A percentile compares a stretch with the other conserved stretches of the same genome.
Conservation (phyloP, 164 flowering plant species). For the Cinnamomum micranthum region DNA sequence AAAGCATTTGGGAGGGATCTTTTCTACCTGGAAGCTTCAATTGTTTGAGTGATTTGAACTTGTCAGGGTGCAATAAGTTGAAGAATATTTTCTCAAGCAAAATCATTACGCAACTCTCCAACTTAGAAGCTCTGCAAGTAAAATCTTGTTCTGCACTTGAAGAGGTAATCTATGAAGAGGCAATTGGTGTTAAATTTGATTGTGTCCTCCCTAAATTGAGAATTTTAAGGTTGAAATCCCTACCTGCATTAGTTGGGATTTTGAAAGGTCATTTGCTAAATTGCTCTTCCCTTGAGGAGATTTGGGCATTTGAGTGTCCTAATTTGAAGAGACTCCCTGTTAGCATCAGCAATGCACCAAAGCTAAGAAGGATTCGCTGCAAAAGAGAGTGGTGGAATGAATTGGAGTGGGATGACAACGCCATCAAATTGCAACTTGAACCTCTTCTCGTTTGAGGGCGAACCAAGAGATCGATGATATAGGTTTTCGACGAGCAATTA, state of each 20-base stretch:
- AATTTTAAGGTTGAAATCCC: accelerated
- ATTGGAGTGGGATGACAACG: no score
- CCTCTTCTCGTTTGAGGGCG: no score
- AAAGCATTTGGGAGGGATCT: not conserved
- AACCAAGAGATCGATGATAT: no score
- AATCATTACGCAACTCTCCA: not conserved
- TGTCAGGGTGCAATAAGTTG: not conserved
- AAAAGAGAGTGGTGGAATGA: no score
- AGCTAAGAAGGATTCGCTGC: no score
- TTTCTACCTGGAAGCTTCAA: not conserved
- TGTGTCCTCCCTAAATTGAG: not conserved
- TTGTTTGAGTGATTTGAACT: not conserved
- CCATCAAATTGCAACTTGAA: no score
- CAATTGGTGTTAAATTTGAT: not conserved
- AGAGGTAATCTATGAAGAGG: not conserved
- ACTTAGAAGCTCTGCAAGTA: not conserved
- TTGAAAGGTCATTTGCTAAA: not conserved
- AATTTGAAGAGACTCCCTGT: not conserved
- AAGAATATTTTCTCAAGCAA: not conserved
- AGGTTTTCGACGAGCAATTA: no score
- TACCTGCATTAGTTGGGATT: not conserved
- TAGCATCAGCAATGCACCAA: no score
- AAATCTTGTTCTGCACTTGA: not conserved
- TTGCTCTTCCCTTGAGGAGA: not conserved
- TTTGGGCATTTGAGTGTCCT: not conserved